A percentile compares a stretch with the other conserved stretches of the same genome.
phyloP scores from a whole-genome alignment of 371 early-diverging fungal genomes.

The Dichotomocladium elegans region DNA sequence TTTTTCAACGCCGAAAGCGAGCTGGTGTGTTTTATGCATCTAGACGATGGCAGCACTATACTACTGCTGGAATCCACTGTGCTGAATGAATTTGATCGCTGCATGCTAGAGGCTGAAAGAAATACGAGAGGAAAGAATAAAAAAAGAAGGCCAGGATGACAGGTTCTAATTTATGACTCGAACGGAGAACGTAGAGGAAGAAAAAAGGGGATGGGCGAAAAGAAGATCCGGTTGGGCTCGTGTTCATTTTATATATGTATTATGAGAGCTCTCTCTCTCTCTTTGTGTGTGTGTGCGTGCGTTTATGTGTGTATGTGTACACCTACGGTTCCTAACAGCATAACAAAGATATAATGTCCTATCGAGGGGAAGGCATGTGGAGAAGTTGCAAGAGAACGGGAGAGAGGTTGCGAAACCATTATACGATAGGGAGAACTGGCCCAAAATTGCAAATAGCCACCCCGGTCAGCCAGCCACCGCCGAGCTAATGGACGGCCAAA shows the following conservation, averaged over 20 bases:
- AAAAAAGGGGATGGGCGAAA: neutral
- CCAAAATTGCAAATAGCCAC: too few relatives aligned
- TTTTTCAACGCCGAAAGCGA: neutral
- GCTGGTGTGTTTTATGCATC: conserved; percentile 8
- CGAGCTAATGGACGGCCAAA: too few relatives aligned
- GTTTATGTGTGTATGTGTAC: neutral
- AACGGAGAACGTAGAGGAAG: conserved; percentile 4
- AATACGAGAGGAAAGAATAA: conserved; percentile 5
- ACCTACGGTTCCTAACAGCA: too few relatives aligned
- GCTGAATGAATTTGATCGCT: conserved; percentile 23
- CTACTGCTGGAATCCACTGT: neutral
- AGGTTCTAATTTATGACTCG: too few relatives aligned
- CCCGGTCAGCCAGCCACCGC: too few relatives aligned
- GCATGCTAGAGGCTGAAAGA: conserved; percentile 33
- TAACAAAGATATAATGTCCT: too few relatives aligned
- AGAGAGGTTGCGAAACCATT: too few relatives aligned
- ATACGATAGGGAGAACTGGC: too few relatives aligned
- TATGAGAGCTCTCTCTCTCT: too few relatives aligned
- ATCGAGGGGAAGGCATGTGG: too few relatives aligned
- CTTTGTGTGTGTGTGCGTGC: neutral
- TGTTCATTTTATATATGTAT: neutral
- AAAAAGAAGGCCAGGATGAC: too few relatives aligned
- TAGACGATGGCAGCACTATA: conserved; percentile 13
- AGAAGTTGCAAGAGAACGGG: too few relatives aligned
- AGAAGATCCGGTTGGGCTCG: neutral